Evolutionary conservation across 805 yeast species (phyloP), one percentile per base, ranked within the genome.

Genomic region (Candida germanica): DNA sequence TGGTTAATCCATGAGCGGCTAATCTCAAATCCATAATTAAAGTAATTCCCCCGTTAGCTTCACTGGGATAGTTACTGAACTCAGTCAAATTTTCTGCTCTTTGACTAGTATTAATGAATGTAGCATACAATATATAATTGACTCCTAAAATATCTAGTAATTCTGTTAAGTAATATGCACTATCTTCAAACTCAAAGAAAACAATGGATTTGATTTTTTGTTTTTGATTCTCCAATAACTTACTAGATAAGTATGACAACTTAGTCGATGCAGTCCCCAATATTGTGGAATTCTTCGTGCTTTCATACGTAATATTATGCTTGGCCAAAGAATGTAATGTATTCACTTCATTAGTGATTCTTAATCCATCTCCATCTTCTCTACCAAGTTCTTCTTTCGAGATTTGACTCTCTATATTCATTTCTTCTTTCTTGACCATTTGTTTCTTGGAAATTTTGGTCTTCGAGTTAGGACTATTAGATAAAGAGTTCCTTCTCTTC

Each of bases 1-100:
- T 79, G 0, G 84, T 80, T 28, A 82, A 53, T 0, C 88, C 88
- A 58, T 80, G 86, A 0, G 88, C 66, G 0, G 88, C 84, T 33
- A 82, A 51, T 43, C 73, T 71, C 33, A 82, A 56, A 51, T 82
- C 87, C 87, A 82, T 82, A 1, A 82, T 60, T 39, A 82, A 58
- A 2, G 75, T 66, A 19, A 77, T 59, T 0, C 83, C 83, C 10
- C 69, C 71, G 9, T 58, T 56, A 6, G 30, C 24, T 7, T 47
- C 48, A 29, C 55, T 43, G 14, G 58, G 54, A 49, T 66, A 63
- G 2, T 58, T 48, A 31, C 74, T 71, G 46, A 80, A 82, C 6
- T 67, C 66, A 0, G 72, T 57, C 22, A 82, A 58, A 44, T 77
- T 79, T 31, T 60, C 61, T 0, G 81, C 69, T 35, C 88, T 56